Evolutionary conservation across 2,329 filamentous ascomycete genomes (phyloP).

Genomic region (Lasiodiplodia hormozganensis): DNA sequence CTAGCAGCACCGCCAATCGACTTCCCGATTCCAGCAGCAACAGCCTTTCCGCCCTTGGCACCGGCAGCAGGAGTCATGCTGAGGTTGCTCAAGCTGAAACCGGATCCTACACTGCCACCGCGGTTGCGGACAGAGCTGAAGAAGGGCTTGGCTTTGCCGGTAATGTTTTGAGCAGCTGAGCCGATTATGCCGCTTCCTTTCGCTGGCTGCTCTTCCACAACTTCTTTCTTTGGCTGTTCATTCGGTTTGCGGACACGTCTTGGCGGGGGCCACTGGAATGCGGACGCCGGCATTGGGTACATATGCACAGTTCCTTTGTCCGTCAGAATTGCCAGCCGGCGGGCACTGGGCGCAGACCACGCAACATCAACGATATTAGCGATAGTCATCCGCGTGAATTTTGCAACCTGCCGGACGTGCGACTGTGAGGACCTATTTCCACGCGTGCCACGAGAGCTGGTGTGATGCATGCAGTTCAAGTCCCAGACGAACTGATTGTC

Average conservation of each 20-base stretch:
- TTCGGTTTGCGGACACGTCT: conserved; percentile 47
- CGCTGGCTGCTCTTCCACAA: background rate
- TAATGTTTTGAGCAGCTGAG: conserved; percentile 49
- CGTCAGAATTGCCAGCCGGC: conserved; percentile 86
- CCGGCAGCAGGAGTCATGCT: conserved; percentile 50
- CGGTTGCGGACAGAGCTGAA: conserved; percentile 47
- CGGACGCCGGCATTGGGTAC: conserved; percentile 81
- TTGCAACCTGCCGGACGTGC: conserved; percentile 79
- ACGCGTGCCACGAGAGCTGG: conserved; percentile 42
- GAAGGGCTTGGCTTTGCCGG: conserved; percentile 51
- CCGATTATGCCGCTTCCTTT: conserved; percentile 27
- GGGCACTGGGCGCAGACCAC: conserved; percentile 83
- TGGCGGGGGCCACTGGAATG: conserved; percentile 86
- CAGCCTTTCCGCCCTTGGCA: conserved; percentile 73
- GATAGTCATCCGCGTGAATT: conserved; percentile 90
- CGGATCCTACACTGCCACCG: conserved; percentile 36
- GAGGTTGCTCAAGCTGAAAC: conserved; percentile 45
- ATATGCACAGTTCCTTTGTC: conserved; percentile 95
- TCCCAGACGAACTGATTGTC: conserved; percentile 86
- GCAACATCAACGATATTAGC: conserved; percentile 88
- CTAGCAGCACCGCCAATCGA: conserved; percentile 72
- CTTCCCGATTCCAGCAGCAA: conserved; percentile 76
- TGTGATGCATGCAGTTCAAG: conserved; percentile 64
- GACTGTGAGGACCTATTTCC: conserved; percentile 39
- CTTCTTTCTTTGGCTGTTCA: conserved; percentile 36